Base-by-base conservation (phyloP, 78 protist species). In the Paratrimastix pyriformis region DNA sequence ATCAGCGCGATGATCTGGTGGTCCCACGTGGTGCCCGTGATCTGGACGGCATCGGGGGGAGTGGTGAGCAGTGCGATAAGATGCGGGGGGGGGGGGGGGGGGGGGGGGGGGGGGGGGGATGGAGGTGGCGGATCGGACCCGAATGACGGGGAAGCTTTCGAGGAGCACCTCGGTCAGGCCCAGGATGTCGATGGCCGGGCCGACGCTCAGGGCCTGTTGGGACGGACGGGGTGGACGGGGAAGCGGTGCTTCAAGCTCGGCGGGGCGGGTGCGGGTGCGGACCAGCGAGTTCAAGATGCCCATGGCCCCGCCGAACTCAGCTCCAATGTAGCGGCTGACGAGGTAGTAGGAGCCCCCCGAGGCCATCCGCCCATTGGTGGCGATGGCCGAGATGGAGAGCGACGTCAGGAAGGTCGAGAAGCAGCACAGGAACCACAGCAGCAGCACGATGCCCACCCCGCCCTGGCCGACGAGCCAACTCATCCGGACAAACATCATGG, bases 361-460 rank as follows among this genome's bases (percentile, higher is more conserved):
- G 13, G 3, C 3, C 4, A 74, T 24, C 11, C 39, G 29, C 42
- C 79, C 82, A 66, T 80, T 79, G 4, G 87, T 78, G 32, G 77
- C 64, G 33, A 86, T 38, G 26, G 87, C 90, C 32, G 80, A 76
- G 5, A 75, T 18, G 33, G 87, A 74, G 6, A 70, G 32, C 1
- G 83, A 38, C 18, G 86, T 80, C 29, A 80, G 11, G 62, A 37
- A 50, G 5, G 75, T 42, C n/a, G n/a, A n/a, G n/a, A n/a, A n/a
- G n/a, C n/a, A n/a, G n/a, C n/a, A n/a, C n/a, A n/a, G n/a, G n/a
- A n/a, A n/a, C n/a, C n/a, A n/a, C n/a, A n/a, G n/a, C n/a, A n/a
- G n/a, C n/a, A n/a, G n/a, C n/a, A n/a, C n/a, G n/a, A n/a, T n/a
- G n/a, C n/a, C n/a, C n/a, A n/a, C n/a, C n/a, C n/a, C n/a, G n/a